Percentiles rank a stretch among this genome's conserved stretches.
Evolutionary conservation across 768 basidiomycete species (phyloP).

Genomic region (Pleurotus tuoliensis): DNA sequence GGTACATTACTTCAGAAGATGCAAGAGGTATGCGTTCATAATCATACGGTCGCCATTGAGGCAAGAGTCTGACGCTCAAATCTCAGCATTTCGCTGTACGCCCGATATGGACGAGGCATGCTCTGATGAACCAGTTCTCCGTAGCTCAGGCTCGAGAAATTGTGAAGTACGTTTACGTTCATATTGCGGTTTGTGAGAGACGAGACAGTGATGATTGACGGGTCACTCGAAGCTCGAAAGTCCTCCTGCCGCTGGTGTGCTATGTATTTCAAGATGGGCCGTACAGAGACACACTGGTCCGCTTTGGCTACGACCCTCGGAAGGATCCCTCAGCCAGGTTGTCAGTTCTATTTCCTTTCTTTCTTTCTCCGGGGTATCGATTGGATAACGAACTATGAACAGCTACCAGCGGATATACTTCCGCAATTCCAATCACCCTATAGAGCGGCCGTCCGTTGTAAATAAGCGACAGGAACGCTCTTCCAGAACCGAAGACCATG

Average conservation of each 20-base stretch:
- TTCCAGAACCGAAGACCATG: slow-evolving; percentile 25
- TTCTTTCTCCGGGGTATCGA: slow-evolving; percentile 2
- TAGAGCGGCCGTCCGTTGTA: slow-evolving; percentile 71
- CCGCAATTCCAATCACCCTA: slow-evolving; percentile 81
- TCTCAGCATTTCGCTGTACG: slow-evolving; percentile 65
- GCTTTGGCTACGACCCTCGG: slow-evolving; percentile 88
- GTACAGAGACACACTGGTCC: slow-evolving; percentile 86
- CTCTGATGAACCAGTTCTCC: slow-evolving; percentile 79
- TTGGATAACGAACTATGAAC: slow-evolving; percentile 22
- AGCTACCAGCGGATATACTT: slow-evolving; percentile 94
- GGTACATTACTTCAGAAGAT: slow-evolving; percentile 50
- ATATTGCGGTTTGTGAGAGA: neutral
- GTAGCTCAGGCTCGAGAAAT: slow-evolving; percentile 66
- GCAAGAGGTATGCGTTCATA: slow-evolving; percentile 37
- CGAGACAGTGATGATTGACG: neutral
- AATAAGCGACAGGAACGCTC: slow-evolving; percentile 59
- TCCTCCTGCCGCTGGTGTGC: slow-evolving; percentile 72
- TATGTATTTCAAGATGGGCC: slow-evolving; percentile 95
- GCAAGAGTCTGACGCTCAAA: too few relatives aligned
- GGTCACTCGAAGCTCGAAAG: slow-evolving; percentile 58
- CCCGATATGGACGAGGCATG: slow-evolving; percentile 87
- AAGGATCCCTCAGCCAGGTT: slow-evolving; percentile 67
- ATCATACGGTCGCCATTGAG: neutral
- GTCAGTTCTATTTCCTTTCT: slow-evolving; percentile 47
- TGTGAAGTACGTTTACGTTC: slow-evolving; percentile 54